Evolutionary conservation across 331 rosid genomes (phyloP), one percentile per base, ranked within the genome.

Genomic region (Prunus yedoensis): DNA sequence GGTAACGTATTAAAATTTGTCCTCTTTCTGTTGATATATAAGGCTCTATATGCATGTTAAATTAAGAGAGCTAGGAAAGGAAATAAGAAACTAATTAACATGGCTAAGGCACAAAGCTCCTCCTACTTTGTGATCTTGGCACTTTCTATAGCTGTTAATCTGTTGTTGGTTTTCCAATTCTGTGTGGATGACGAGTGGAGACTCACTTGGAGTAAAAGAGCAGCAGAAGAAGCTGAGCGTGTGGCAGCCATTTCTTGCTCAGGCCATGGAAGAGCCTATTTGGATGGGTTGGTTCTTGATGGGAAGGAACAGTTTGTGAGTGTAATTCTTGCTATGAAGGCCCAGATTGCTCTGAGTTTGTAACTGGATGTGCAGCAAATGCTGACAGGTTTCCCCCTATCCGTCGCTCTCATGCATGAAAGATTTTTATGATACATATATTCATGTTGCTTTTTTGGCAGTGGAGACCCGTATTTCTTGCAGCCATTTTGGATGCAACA

Each of bases 221-320:
- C 88, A 6, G 84, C 91, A n/a, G 77, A 77, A 74, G 78, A 83
- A 74, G 91, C 91, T 0, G 91, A 88, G 77, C 27, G 10, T 0
- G 92, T 83, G 73, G 92, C 88, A 14, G 86, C 85, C 5, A 80
- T 74, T 18, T 10, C 74, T 62, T 88, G 89, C 41, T 85, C 92
- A 13, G 89, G 92, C n/a, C 92, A 88, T 79, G 92, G 92, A 61
- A 81, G 86, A 68, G 88, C 86, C 20, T 88, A 76, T 74, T 52
- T 83, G 70, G 91, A 88, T 81, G 89, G 92, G 4, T 4, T 81
- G 50, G 38, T 83, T 73, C 74, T 85, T 11, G 69, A 62, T 8
- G 86, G 82, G 3, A 69, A 76, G 16, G 20, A 53, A 4, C 85
- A 11, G 58, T 64, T 69, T 88, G 92, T 75, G 92, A 88, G 58